phyloP scores from a whole-genome alignment of 1,139 yeast species.

The Komagataea norvegica region DNA sequence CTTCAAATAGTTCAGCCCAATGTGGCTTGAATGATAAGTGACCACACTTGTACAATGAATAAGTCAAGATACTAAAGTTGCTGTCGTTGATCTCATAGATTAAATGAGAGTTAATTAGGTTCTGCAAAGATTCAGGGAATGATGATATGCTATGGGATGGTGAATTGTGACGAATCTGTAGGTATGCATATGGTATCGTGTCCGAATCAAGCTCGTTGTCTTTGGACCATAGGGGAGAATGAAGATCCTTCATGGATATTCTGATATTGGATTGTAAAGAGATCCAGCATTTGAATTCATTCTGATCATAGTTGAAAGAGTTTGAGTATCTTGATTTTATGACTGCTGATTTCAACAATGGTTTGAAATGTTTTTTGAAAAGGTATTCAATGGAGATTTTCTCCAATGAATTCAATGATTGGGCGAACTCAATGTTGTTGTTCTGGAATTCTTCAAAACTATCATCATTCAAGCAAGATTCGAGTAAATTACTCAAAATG shows the following conservation, averaged over 20 bases:
- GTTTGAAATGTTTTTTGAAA: conserved; percentile 44
- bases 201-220: conserved; percentile 19
- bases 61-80: conserved; percentile 30
- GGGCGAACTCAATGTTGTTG: conserved; percentile 9
- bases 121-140: conserved; percentile 11
- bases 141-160: neutral
- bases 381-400: conserved; percentile 50
- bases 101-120: conserved; percentile 31
- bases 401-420: conserved; percentile 35
- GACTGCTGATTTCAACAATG: conserved; percentile 39
- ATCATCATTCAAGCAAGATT: conserved; percentile 11
- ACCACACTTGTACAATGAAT: conserved; percentile 26
- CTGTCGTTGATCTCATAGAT: conserved; percentile 30
- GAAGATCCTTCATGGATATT: conserved; percentile 15
- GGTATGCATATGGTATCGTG: conserved; percentile 35
- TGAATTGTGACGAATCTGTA: conserved; percentile 18
- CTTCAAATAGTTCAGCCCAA: conserved; percentile 30
- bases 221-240: conserved; percentile 24
- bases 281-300: conserved; percentile 29
- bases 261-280: conserved; percentile 31
- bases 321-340: conserved; percentile 45
- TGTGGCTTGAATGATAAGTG: conserved; percentile 21
- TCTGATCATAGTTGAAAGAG: conserved; percentile 3
- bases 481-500: conserved; percentile 17
- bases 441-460: conserved; percentile 13